Conservation (phyloP, 176 grass and related monocot genomes). For the Juncus effusus region DNA sequence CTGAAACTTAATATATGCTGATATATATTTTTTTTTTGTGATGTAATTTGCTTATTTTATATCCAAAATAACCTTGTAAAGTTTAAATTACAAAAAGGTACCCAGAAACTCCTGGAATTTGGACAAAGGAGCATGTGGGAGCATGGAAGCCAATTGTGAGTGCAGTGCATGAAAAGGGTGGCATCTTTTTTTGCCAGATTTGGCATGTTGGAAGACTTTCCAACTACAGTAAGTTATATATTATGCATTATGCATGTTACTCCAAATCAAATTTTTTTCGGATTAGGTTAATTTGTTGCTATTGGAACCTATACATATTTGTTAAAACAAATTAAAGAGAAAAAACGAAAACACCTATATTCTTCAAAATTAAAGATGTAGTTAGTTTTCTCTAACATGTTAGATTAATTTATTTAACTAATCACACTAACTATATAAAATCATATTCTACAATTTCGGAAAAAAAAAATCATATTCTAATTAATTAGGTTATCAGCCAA, state of each 20-base stretch:
- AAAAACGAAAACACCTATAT: too few relatives aligned
- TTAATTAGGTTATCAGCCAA: slow-evolving; percentile 30
- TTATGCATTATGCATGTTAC: neutral
- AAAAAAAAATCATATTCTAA: too few relatives aligned
- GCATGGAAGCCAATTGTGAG: slow-evolving; percentile 35
- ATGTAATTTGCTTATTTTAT: too few relatives aligned
- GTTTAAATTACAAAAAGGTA: slow-evolving; percentile 8
- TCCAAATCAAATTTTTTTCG: too few relatives aligned
- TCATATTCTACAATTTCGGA: too few relatives aligned
- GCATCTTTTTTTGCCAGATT: slow-evolving; percentile 37
- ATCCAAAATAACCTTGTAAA: too few relatives aligned
- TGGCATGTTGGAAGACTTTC: slow-evolving; percentile 31
- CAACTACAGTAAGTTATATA: slow-evolving; percentile 17
- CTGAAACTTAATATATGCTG: neutral
- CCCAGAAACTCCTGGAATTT: slow-evolving; percentile 43
- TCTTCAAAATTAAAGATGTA: too few relatives aligned
- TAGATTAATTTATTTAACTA: neutral
- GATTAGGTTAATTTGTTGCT: too few relatives aligned
- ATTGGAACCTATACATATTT: too few relatives aligned
- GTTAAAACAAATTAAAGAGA: too few relatives aligned
- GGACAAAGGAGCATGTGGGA: slow-evolving; percentile 46
- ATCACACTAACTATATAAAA: neutral
- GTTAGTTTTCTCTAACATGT: too few relatives aligned
- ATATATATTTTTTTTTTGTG: neutral
- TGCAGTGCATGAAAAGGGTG: slow-evolving; percentile 34